These are phyloP conservation scores for Hypoxylon trugodes DNA, from an alignment of 495 filamentous ascomycete species.

Conservation along the genomic window DNA sequence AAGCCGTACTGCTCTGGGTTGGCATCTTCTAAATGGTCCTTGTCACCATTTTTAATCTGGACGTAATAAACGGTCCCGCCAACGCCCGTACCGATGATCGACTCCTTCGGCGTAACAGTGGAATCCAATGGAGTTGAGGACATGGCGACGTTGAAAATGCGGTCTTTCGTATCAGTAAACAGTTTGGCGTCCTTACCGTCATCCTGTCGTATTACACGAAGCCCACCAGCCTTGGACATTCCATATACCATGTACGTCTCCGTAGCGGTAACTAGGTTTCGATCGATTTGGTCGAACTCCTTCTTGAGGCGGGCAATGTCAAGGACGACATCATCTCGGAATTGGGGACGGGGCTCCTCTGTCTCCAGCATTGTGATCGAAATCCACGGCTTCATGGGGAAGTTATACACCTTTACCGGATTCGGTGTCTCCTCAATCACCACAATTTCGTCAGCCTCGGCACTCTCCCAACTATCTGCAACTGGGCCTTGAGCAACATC, in stretches of 20 bases:
- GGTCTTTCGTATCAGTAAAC: constrained; percentile 85
- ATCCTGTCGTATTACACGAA: constrained; percentile 92
- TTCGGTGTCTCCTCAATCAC: constrained; percentile 71
- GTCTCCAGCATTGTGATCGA: constrained; percentile 68
- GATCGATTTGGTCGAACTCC: constrained; percentile 96
- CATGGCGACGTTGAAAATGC: constrained; percentile 91
- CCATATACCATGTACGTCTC: constrained; percentile 92
- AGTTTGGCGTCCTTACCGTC: constrained; percentile 88
- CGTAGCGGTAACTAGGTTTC: constrained; percentile 89
- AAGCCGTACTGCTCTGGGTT: constrained; percentile 79
- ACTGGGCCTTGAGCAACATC: constrained; percentile 63
- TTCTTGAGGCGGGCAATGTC: constrained; percentile 94
- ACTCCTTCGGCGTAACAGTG: constrained; percentile 65
- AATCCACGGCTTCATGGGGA: constrained; percentile 95
- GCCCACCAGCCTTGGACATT: constrained; percentile 87
- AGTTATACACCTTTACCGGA: constrained; percentile 84
- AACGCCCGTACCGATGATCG: constrained; percentile 89
- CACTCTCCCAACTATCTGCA: constrained; percentile 83
- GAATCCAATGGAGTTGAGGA: constrained; percentile 65
- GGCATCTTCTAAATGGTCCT: constrained; percentile 76
- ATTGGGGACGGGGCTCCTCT: constrained; percentile 57
- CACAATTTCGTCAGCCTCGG: constrained; percentile 73
- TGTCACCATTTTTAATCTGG: constrained; percentile 71
- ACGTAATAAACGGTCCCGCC: constrained; percentile 96
- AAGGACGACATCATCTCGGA: constrained; percentile 77